Conservation (phyloP, 805 yeast genomes). For the Ogataea glucozyma region DNA sequence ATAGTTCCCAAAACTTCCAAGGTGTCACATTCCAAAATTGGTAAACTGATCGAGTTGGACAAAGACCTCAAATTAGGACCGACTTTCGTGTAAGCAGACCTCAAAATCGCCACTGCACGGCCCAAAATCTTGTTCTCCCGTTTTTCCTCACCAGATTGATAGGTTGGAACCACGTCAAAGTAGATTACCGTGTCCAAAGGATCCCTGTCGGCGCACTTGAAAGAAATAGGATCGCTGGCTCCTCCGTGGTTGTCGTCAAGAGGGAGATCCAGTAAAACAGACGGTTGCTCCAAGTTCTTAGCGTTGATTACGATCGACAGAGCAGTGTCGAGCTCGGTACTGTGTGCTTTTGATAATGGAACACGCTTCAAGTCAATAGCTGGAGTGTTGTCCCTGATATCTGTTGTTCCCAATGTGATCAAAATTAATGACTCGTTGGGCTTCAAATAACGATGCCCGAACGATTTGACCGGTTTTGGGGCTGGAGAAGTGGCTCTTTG, state of each 20-base stretch:
- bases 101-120: constrained; percentile 76
- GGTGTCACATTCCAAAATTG: constrained; percentile 71
- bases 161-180: constrained; percentile 90
- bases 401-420: constrained; percentile 85
- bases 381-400: constrained; percentile 55
- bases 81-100: constrained; percentile 61
- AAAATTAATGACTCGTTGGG: constrained; percentile 68
- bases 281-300: constrained; percentile 48
- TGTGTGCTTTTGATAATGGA: constrained; percentile 72
- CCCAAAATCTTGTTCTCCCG: constrained; percentile 57
- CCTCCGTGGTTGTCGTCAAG: constrained; percentile 72
- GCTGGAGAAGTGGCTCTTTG: constrained; percentile 30
- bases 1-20: constrained; percentile 77
- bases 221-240: constrained; percentile 73
- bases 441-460: constrained; percentile 77
- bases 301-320: constrained; percentile 68
- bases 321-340: constrained; percentile 88
- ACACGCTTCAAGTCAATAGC: constrained; percentile 72
- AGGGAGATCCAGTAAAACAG: constrained; percentile 71
- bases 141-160: constrained; percentile 42
- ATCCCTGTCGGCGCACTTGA: constrained; percentile 53
- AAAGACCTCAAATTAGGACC: constrained; percentile 69
- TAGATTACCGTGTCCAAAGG: constrained; percentile 58
- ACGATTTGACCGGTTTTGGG: constrained; percentile 68
- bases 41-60: constrained; percentile 64